phyloP scores from a whole-genome alignment of 2,329 filamentous ascomycete species.

The Harringtonia lauricola region DNA sequence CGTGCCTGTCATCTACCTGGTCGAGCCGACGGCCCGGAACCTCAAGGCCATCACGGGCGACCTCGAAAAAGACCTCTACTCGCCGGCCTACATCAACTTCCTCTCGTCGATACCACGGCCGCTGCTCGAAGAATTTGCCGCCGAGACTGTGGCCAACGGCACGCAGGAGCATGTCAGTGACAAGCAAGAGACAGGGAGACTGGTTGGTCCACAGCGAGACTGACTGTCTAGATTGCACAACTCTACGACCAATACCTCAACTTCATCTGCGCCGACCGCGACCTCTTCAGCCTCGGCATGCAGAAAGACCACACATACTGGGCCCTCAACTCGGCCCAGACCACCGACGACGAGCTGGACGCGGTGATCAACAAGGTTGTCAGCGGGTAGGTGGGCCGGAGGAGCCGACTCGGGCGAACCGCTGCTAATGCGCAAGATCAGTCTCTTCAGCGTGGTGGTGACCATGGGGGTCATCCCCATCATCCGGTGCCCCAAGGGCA shows the following conservation, averaged over 20 bases:
- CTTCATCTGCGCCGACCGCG: constrained; percentile 91
- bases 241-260: constrained; percentile 96
- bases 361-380: constrained; percentile 82
- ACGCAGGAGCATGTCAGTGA: constrained; percentile 52
- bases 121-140: constrained; percentile 87
- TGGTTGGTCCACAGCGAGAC: too few species aligned
- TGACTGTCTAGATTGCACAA: constrained; percentile 58
- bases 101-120: constrained; percentile 84
- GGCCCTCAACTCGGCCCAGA: constrained; percentile 89
- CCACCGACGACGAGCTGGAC: constrained; percentile 83
- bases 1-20: constrained; percentile 90
- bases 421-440: too few species aligned
- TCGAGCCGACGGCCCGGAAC: constrained; percentile 78
- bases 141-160: constrained; percentile 71
- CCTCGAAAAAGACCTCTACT: constrained; percentile 77
- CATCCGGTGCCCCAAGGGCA: constrained; percentile 86
- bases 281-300: constrained; percentile 89
- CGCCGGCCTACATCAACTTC: constrained; percentile 94
- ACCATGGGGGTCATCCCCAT: constrained; percentile 96
- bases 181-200: too few species aligned
- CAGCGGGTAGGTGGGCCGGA: constrained; percentile 44
- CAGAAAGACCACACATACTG: constrained; percentile 86
- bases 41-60: constrained; percentile 75
- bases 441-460: constrained; percentile 91
- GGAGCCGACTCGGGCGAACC: too few species aligned